phyloP scores from a whole-genome alignment of 257 asterid genomes.

The Anisodus tanguticus region DNA sequence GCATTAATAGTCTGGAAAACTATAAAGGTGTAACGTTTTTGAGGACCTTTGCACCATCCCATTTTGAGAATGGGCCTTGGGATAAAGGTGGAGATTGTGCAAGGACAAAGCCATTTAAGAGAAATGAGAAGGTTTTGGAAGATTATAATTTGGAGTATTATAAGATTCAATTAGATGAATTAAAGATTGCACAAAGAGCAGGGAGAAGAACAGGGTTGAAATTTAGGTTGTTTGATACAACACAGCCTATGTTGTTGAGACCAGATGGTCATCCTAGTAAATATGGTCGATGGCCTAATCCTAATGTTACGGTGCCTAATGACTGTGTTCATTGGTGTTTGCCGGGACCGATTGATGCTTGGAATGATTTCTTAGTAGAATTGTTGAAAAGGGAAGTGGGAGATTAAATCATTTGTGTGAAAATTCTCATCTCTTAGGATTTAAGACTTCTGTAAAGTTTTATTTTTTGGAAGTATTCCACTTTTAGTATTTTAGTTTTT shows the following conservation, averaged over 20 bases:
- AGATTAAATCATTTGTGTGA: not conserved
- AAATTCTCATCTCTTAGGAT: not conserved
- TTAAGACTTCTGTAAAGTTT: not conserved
- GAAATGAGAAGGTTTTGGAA: slow-evolving; percentile 52
- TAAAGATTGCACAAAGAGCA: slow-evolving; percentile 62
- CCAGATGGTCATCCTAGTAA: slow-evolving; percentile 60
- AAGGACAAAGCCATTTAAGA: slow-evolving; percentile 60
- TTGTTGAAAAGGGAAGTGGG: slow-evolving; percentile 42
- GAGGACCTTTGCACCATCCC: slow-evolving; percentile 83
- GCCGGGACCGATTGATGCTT: slow-evolving; percentile 55
- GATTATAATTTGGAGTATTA: slow-evolving; percentile 65
- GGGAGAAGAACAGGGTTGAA: slow-evolving; percentile 56
- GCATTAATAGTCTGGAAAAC: slow-evolving; percentile 41
- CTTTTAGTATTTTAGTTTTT: not conserved
- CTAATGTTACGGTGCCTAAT: slow-evolving; percentile 33
- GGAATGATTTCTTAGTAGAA: slow-evolving; percentile 54
- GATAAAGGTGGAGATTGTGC: slow-evolving; percentile 82
- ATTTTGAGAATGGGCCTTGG: slow-evolving; percentile 87
- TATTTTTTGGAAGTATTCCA: not conserved
- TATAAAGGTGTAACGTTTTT: slow-evolving; percentile 60
- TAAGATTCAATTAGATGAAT: slow-evolving; percentile 69
- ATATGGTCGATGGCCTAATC: slow-evolving; percentile 43
- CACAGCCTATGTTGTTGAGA: slow-evolving; percentile 47
- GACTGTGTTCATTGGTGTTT: slow-evolving; percentile 63
- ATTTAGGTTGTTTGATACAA: slow-evolving; percentile 50